phyloP scores from a whole-genome alignment of 2,329 filamentous ascomycete species.

The Paecilomyces fulvus region DNA sequence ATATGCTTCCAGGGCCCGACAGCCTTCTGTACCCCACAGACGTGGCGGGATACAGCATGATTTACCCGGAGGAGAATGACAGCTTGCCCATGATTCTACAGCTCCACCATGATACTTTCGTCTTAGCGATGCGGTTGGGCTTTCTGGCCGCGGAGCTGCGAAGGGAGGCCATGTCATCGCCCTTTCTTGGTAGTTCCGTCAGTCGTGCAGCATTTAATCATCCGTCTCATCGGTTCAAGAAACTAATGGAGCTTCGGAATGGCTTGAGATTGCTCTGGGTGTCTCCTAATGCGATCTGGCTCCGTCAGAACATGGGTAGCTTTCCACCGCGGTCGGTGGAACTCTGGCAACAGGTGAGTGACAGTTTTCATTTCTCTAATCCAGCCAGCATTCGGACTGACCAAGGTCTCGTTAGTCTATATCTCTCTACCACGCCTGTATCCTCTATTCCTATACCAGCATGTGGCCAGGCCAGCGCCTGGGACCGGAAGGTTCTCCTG shows the following conservation, averaged over 20 bases:
- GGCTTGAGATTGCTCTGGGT: slow-evolving; percentile 31
- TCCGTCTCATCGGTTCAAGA: slow-evolving; percentile 19
- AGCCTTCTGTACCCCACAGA: slow-evolving; percentile 30
- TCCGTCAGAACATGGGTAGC: slow-evolving; percentile 26
- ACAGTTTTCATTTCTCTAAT: background rate
- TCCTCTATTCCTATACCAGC: slow-evolving; percentile 47
- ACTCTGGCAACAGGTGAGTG: slow-evolving; percentile 39
- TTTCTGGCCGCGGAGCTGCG: slow-evolving; percentile 36
- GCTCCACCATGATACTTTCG: slow-evolving; percentile 38
- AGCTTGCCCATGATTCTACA: slow-evolving; percentile 35
- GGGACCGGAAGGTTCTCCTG: slow-evolving; percentile 28
- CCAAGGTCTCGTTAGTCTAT: slow-evolving; percentile 22
- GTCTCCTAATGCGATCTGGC: slow-evolving; percentile 25
- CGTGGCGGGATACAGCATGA: slow-evolving; percentile 24
- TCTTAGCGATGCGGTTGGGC: slow-evolving; percentile 38
- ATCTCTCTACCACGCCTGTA: slow-evolving; percentile 41
- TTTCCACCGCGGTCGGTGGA: slow-evolving; percentile 28
- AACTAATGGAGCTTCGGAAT: slow-evolving; percentile 29
- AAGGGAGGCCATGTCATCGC: slow-evolving; percentile 19
- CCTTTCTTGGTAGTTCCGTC: slow-evolving; percentile 4
- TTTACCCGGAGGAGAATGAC: slow-evolving; percentile 28
- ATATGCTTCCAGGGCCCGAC: slow-evolving; percentile 38
- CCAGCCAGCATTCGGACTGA: slow-evolving; percentile 1
- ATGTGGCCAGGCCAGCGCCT: slow-evolving; percentile 44
- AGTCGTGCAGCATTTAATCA: slow-evolving; percentile 10